Evolutionary conservation across 345 rosid species (phyloP).

Genomic region (Aquilaria yunnanensis): DNA sequence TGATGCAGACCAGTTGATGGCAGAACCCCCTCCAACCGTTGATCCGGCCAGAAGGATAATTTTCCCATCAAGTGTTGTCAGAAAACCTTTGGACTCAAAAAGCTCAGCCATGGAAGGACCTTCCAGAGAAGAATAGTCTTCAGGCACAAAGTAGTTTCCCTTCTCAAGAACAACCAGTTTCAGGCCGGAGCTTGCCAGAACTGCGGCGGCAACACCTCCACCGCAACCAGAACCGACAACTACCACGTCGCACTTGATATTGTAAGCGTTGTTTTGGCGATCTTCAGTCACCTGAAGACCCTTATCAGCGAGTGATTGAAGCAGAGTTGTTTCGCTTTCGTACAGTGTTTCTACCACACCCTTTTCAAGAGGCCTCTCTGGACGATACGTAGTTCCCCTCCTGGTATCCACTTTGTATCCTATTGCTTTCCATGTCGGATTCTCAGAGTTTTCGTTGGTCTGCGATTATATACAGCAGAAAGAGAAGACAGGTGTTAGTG

Average conservation of each 20-base stretch:
- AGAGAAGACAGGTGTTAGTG: too few species aligned
- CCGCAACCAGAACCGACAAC: slow-evolving; percentile 66
- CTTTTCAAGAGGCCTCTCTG: slow-evolving; percentile 43
- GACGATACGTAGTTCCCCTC: slow-evolving; percentile 11
- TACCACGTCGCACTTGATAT: slow-evolving; percentile 56
- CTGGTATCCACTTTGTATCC: slow-evolving; percentile 42
- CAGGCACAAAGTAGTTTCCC: slow-evolving; percentile 53
- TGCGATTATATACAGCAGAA: slow-evolving; percentile 8
- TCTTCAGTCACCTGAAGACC: slow-evolving; percentile 47
- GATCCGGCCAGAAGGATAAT: slow-evolving; percentile 49
- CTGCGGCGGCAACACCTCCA: slow-evolving; percentile 71
- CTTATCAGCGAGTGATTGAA: slow-evolving; percentile 33
- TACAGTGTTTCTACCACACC: slow-evolving; percentile 44
- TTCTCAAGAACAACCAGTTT: slow-evolving; percentile 60
- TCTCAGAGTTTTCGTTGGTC: slow-evolving; percentile 42
- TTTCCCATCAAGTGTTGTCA: slow-evolving; percentile 38
- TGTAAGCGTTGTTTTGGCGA: slow-evolving; percentile 22
- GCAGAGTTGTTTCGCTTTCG: slow-evolving; percentile 34
- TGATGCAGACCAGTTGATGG: slow-evolving; percentile 60
- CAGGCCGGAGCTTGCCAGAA: slow-evolving; percentile 54
- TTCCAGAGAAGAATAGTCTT: slow-evolving; percentile 50
- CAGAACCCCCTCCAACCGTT: slow-evolving; percentile 66
- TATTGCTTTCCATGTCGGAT: slow-evolving; percentile 62
- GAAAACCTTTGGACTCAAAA: slow-evolving; percentile 36
- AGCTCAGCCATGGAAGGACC: slow-evolving; percentile 60